Percentiles rank a stretch among this genome's conserved stretches.
Evolutionary conservation across 169 alveolate species (phyloP).

Genomic region (Babesia bovis): DNA sequence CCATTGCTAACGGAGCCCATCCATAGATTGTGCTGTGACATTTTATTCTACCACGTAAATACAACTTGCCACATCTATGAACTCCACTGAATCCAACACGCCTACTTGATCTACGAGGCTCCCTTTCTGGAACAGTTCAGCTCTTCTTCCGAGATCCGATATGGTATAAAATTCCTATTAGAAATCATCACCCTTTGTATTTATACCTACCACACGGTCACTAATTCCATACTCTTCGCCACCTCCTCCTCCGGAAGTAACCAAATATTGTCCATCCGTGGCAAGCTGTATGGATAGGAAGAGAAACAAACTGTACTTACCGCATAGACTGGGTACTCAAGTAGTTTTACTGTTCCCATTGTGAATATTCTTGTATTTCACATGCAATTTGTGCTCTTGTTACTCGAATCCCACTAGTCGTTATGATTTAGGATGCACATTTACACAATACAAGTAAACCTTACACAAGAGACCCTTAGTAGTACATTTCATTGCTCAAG

Average conservation of each 20-base stretch:
- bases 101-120: slow-evolving; percentile 27
- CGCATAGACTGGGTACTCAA: slow-evolving; percentile 62
- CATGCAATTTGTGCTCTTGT: too few relatives aligned
- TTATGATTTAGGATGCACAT: too few relatives aligned
- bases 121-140: slow-evolving; percentile 23
- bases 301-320: slow-evolving; percentile 14
- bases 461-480: too few relatives aligned
- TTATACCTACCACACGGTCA: slow-evolving; percentile 66
- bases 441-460: too few relatives aligned
- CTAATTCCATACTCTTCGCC: slow-evolving; percentile 76
- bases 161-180: slow-evolving; percentile 45
- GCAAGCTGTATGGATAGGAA: slow-evolving; percentile 46
- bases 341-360: slow-evolving; percentile 47
- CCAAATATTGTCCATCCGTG: slow-evolving; percentile 68
- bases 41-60: neutral
- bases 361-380: neutral
- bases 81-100: slow-evolving; percentile 49
- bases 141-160: neutral
- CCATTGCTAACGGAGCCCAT: slow-evolving; percentile 73
- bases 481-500: too few relatives aligned
- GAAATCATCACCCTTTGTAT: neutral
- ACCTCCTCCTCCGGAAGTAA: slow-evolving; percentile 84
- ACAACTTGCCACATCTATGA: slow-evolving; percentile 12
- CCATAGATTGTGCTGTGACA: slow-evolving; percentile 71
- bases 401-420: too few relatives aligned